Evolutionary conservation across 1,284 basidiomycete species (phyloP).

Genomic region (Malassezia cuniculi): DNA sequence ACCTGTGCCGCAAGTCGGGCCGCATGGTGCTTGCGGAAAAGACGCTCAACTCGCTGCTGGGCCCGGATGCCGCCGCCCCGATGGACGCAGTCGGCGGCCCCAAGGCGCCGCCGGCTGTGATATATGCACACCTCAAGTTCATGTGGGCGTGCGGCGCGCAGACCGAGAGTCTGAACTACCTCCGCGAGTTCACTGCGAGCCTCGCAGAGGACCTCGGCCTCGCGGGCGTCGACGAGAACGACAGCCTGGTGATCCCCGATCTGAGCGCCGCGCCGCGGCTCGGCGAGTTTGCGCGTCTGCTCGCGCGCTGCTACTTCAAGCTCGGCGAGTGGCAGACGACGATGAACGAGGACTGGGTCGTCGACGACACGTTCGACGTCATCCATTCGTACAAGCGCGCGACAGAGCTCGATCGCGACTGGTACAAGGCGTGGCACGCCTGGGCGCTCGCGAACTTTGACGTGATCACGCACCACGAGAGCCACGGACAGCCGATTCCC

Average conservation of each 20-base stretch:
- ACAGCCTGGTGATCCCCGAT: slow-evolving; percentile 28
- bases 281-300: slow-evolving; percentile 67
- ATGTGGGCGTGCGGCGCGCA: slow-evolving; percentile 80
- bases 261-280: slow-evolving; percentile 35
- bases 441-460: slow-evolving; percentile 97
- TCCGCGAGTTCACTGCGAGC: slow-evolving; percentile 68
- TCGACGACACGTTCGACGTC: slow-evolving; percentile 40
- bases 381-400: slow-evolving; percentile 66
- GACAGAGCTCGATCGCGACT: slow-evolving; percentile 78
- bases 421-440: slow-evolving; percentile 99
- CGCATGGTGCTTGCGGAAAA: slow-evolving; percentile 84
- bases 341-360: slow-evolving; percentile 62
- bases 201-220: slow-evolving; percentile 61
- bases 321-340: slow-evolving; percentile 83
- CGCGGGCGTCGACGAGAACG: slow-evolving; percentile 40
- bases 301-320: slow-evolving; percentile 96
- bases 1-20: slow-evolving; percentile 71
- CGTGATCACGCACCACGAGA: slow-evolving; percentile 54
- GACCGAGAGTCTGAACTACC: slow-evolving; percentile 68
- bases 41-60: slow-evolving; percentile 60
- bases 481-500: slow-evolving; percentile 56
- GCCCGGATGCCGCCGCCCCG: slow-evolving; percentile 26
- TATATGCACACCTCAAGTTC: slow-evolving; percentile 91
- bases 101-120: slow-evolving; percentile 70
- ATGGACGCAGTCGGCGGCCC: slow-evolving; percentile 29